Base-by-base conservation (phyloP, 495 filamentous ascomycete species). In the Bombardia bombarda region DNA sequence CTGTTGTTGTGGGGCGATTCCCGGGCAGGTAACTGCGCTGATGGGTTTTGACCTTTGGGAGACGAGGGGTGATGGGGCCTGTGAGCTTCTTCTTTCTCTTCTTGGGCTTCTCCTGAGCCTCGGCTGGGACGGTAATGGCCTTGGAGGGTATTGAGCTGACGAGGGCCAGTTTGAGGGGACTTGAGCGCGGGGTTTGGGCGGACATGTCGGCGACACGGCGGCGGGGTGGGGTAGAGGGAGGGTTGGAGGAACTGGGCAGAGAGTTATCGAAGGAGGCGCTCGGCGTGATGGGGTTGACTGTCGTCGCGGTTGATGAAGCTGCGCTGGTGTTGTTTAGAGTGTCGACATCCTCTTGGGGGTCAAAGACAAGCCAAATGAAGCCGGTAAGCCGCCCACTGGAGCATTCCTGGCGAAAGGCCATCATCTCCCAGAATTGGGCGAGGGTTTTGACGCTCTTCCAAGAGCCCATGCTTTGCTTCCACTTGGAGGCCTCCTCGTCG, bases 371-470 rank as follows among this genome's bases (percentile, higher is more conserved):
- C 92, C 92, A 99, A 9, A 97, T 67, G 55, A 99, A 99, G 1
- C 92, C 93, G 0, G 95, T 93, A 41, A 95, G 61, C 17, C 88
- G 70, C 3, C 92, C 92, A 12, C 87, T 82, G 19, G 89, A 90
- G 56, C 92, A 99, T 60, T 99, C 92, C 58, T 97, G 92, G 22
- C 92, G 72, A 56, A 87, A 96, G 12, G 88, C 83, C 92, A 99
- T 97, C 78, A 92, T 82, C 43, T 99, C 92, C 92, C 92, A 99
- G 61, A 99, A 99, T 50, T 90, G 82, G 23, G 90, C 87, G 23
- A 97, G 61, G 0, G 82, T 83, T 50, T 68, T 78, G 14, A 95
- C 82, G 50, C 82, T 88, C 51, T 77, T 82, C 92, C 92, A 99
- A 38, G 76, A 67, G 0, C 84, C 87, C 12, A 72, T 70, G 16